Evolutionary conservation across 1,284 basidiomycete genomes (phyloP).

Genomic region (Ceratobasidium sp.): DNA sequence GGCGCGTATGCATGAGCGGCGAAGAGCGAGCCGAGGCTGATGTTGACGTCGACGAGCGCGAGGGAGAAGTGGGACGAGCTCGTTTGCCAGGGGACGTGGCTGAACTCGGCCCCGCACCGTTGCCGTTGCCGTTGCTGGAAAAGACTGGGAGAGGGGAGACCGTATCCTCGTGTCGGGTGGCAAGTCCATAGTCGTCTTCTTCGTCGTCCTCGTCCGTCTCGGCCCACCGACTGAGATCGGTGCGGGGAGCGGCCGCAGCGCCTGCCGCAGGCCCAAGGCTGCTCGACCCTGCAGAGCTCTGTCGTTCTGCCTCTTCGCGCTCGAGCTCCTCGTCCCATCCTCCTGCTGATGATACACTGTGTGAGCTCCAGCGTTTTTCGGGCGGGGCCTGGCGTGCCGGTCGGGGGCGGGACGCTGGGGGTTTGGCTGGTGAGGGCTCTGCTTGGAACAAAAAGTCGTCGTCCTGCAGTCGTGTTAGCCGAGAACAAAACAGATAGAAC

Average conservation of each 20-base stretch:
- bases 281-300: conserved; percentile 32
- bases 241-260: background rate
- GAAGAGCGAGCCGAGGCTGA: conserved; percentile 24
- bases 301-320: conserved; percentile 34
- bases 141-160: conserved; percentile 31
- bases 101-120: background rate
- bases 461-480: conserved; percentile 26
- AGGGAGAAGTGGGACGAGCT: conserved; percentile 18
- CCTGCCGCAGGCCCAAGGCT: conserved; percentile 11
- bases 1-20: conserved; percentile 25
- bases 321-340: conserved; percentile 37
- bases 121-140: background rate
- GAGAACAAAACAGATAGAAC: background rate
- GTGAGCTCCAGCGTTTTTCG: conserved; percentile 19
- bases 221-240: conserved; percentile 26
- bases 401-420: conserved; percentile 1
- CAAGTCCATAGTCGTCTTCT: conserved; percentile 28
- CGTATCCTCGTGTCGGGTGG: conserved; percentile 11
- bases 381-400: background rate
- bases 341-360: conserved; percentile 5
- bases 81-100: conserved; percentile 24
- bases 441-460: conserved; percentile 38
- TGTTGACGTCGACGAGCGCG: conserved; percentile 11
- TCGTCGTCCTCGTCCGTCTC: conserved; percentile 26
- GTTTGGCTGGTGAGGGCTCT: conserved; percentile 35